A percentile compares a stretch with the other conserved stretches of the same genome.
These are phyloP conservation scores for Fagopyrum tataricum DNA, from an alignment of 148 eudicot species.

Conservation along the genomic window DNA sequence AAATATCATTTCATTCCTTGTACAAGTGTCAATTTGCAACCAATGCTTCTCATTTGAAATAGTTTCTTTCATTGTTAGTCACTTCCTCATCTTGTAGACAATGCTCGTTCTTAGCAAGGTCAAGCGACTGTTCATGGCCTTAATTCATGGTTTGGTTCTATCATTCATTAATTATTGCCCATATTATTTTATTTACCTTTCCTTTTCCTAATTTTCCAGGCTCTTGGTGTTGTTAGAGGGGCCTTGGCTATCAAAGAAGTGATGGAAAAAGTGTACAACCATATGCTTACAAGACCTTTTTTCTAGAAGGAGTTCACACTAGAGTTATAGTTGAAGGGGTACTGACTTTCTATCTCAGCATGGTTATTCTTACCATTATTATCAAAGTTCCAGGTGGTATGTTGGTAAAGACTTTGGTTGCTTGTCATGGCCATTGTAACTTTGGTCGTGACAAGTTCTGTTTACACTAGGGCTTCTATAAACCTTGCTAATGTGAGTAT, in stretches of 20 bases:
- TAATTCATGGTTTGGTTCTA: no score
- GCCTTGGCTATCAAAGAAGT: constrained; percentile 63
- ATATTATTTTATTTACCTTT: background rate
- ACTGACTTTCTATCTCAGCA: constrained; percentile 64
- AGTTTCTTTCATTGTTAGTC: no score
- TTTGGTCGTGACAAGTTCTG: constrained; percentile 58
- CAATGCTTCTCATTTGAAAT: no score
- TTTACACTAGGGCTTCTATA: constrained; percentile 88
- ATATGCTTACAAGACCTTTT: constrained; percentile 69
- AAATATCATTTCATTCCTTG: background rate
- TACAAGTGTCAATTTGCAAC: no score
- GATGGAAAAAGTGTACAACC: constrained; percentile 69
- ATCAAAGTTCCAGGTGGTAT: constrained; percentile 54
- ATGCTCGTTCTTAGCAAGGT: no score
- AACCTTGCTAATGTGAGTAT: no score
- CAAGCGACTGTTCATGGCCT: no score
- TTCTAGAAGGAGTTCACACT: constrained; percentile 78
- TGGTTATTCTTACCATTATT: constrained; percentile 52
- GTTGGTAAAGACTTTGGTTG: constrained; percentile 63
- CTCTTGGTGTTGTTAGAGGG: constrained; percentile 81
- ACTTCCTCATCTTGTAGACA: no score
- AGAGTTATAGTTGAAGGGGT: constrained; percentile 88
- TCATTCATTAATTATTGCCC: no score
- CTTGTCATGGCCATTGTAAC: constrained; percentile 63
- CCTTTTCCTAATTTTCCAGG: constrained; percentile 31